Conservation (phyloP, 148 eudicot genomes). For the Fagopyrum tataricum region DNA sequence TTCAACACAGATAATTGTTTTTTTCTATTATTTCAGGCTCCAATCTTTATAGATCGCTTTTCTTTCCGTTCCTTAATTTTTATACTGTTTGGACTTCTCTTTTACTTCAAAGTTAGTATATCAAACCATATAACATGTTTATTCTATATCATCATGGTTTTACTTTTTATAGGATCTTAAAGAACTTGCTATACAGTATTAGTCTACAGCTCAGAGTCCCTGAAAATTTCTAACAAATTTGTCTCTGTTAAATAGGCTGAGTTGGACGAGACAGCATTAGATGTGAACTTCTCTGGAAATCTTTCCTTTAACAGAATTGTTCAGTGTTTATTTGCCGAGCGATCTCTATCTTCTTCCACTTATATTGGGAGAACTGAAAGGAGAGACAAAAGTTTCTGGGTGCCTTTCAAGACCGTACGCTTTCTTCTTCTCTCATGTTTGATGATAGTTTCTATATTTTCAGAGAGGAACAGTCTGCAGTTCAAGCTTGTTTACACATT, state of each 20-base stretch:
- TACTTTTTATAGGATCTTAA: background rate
- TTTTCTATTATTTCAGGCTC: too few species aligned
- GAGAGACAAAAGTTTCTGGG: conserved; percentile 97
- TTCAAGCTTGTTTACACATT: conserved; percentile 5
- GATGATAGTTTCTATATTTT: background rate
- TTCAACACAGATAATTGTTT: conserved; percentile 94
- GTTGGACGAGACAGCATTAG: conserved; percentile 85
- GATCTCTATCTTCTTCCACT: conserved; percentile 62
- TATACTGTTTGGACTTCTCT: background rate
- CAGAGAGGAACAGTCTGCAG: background rate
- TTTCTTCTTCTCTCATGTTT: conserved; percentile 10
- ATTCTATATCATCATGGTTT: background rate
- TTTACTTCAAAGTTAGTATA: background rate
- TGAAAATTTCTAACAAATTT: background rate
- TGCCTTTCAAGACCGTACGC: conserved; percentile 84
- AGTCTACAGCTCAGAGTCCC: background rate
- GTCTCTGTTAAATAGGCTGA: conserved; percentile 44
- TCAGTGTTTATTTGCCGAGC: conserved; percentile 78
- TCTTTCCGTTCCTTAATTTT: too few species aligned
- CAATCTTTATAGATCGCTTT: too few species aligned
- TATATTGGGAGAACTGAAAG: conserved; percentile 72
- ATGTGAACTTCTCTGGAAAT: conserved; percentile 91
- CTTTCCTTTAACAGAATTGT: conserved; percentile 61
- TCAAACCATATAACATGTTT: too few species aligned
- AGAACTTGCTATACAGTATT: background rate